Evolutionary conservation across 2,329 filamentous ascomycete species (phyloP), one percentile per base, ranked within the genome.

Genomic region (Pseudogymnoascus sp.): DNA sequence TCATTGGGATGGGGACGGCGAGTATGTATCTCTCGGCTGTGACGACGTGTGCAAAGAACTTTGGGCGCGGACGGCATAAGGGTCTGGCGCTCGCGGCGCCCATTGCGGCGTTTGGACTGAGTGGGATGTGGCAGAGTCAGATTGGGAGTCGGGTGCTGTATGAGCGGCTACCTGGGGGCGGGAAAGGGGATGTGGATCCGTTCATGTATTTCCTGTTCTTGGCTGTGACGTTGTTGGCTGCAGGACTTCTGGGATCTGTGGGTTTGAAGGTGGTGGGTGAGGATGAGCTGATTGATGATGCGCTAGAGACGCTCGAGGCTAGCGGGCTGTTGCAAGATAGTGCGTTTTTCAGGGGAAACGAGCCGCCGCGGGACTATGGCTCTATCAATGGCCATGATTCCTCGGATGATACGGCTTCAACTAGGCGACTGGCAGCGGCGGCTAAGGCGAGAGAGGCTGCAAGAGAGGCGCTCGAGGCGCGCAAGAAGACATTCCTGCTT

Each of bases 31-130:
- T 97, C 60, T 82, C 86, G 57, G 87, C 90, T 1, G 87, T 99
- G n/a, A 92, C 92, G 5, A 95, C 92, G 0, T 96, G 91, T 70
- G 94, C 94, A 34, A 99, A 99, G 83, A 99, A 97, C 75, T 99
- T 97, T 74, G 92, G 92, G 56, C 85, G 88, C 62, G 90, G 91
- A 3, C 89, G 86, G 69, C 86, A 95, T 69, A 88, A 92, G 68
- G 94, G 94, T 0, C 76, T 99, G 57, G 92, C 95, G 62, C 79
- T 99, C 60, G 92, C 92, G 1, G 80, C 90, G 62, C 94, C 94
- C 1, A 96, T 97, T 71, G 90, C 94, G 0, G 87, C 89, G 5
- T 96, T 96, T 71, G 94, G 94, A 0, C 74, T 99, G 60, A 96
- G 92, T 69, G 91, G 92, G 55, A 92, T 99, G 88, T 95, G 94